Conservation (phyloP, 2,329 filamentous ascomycete genomes). For the Fusarium concolor region DNA sequence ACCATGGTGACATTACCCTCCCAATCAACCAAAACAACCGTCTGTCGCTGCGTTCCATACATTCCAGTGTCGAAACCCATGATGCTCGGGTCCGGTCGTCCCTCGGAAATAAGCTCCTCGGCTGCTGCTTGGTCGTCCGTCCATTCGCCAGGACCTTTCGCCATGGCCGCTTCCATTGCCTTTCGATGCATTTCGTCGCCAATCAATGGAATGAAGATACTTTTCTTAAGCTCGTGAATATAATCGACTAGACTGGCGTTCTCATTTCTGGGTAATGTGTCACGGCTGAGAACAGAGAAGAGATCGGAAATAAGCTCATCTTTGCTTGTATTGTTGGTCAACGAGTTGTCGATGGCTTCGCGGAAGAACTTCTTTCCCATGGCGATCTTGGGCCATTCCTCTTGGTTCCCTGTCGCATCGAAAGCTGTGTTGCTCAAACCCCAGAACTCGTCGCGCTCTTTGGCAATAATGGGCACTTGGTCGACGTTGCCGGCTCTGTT, state of each 20-base stretch:
- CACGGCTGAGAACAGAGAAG: constrained; percentile 66
- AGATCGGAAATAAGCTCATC: constrained; percentile 63
- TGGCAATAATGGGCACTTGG: constrained; percentile 69
- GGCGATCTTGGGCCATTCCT: constrained; percentile 71
- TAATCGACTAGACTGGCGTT: constrained; percentile 64
- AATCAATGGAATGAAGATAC: constrained; percentile 71
- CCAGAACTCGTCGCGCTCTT: constrained; percentile 63
- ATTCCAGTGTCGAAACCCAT: constrained; percentile 67
- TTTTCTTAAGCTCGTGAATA: constrained; percentile 65
- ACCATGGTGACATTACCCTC: constrained; percentile 70
- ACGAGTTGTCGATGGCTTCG: constrained; percentile 56
- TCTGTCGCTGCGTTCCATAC: constrained; percentile 75
- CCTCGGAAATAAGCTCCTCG: constrained; percentile 51
- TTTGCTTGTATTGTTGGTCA: constrained; percentile 54
- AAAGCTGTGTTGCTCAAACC: constrained; percentile 73
- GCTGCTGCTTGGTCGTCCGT: constrained; percentile 54
- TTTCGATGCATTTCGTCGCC: constrained; percentile 60
- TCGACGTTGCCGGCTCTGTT: constrained; percentile 66
- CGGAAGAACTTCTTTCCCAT: constrained; percentile 62
- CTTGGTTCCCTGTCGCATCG: constrained; percentile 53
- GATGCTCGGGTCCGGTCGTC: constrained; percentile 53
- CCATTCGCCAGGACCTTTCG: constrained; percentile 53
- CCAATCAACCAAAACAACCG: constrained; percentile 71
- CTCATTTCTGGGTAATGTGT: constrained; percentile 63
- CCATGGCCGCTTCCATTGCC: constrained; percentile 58